phyloP scores from a whole-genome alignment of 2,329 filamentous ascomycete genomes.

The Fusarium udum region DNA sequence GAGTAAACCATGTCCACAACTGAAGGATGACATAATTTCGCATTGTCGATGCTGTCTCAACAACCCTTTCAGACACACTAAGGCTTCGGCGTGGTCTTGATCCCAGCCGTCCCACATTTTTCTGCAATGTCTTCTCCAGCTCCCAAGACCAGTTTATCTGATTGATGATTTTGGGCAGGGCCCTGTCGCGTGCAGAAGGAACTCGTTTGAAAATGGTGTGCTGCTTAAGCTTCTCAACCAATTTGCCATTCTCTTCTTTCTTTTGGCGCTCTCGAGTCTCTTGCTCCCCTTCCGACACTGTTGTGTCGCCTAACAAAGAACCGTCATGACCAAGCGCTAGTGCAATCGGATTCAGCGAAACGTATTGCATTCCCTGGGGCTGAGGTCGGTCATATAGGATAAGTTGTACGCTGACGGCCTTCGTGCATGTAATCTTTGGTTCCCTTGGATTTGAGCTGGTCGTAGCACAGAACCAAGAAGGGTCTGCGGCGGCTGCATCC shows the following conservation, averaged over 20 bases:
- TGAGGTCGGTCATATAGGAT: constrained; percentile 89
- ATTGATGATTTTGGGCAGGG: constrained; percentile 82
- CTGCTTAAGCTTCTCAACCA: constrained; percentile 87
- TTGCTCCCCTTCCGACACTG: constrained; percentile 74
- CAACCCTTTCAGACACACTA: constrained; percentile 93
- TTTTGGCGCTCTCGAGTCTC: constrained; percentile 68
- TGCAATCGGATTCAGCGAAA: constrained; percentile 89
- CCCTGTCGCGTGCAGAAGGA: constrained; percentile 83
- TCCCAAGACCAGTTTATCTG: constrained; percentile 98
- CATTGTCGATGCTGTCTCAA: constrained; percentile 89
- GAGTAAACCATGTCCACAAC: constrained; percentile 74
- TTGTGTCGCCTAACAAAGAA: constrained; percentile 49
- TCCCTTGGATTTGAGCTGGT: constrained; percentile 60
- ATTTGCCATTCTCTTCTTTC: constrained; percentile 68
- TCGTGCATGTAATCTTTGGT: constrained; percentile 79
- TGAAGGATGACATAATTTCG: constrained; percentile 77
- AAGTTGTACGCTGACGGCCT: constrained; percentile 80
- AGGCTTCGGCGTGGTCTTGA: constrained; percentile 82
- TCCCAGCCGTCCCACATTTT: constrained; percentile 87
- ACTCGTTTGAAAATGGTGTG: constrained; percentile 84
- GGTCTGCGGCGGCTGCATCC: constrained; percentile 62
- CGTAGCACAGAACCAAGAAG: constrained; percentile 73
- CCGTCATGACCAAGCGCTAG: constrained; percentile 82
- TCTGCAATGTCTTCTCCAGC: constrained; percentile 84
- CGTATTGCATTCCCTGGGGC: constrained; percentile 92